A percentile compares a stretch with the other conserved stretches of the same genome.
Evolutionary conservation across 2,329 filamentous ascomycete species (phyloP).

Genomic region (Aureobasidium sp.): DNA sequence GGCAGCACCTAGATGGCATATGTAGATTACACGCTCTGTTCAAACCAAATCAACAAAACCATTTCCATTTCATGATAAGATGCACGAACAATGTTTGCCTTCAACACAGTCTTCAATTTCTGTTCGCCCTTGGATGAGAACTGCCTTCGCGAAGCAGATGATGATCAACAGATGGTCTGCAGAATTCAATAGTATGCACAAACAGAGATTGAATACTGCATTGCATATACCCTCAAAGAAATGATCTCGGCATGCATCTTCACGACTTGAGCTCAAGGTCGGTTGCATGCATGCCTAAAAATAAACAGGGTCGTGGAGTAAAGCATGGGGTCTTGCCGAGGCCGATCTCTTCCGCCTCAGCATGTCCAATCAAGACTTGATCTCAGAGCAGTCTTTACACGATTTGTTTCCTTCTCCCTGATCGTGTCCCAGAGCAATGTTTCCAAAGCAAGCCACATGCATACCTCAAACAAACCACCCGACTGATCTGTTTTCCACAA

Average conservation of each 20-base stretch:
- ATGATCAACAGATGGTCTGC: neutral
- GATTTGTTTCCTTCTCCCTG: neutral
- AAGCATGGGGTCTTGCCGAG: constrained; percentile 7
- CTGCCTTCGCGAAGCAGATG: neutral
- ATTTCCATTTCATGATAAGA: neutral
- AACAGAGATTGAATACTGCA: neutral
- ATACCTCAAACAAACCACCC: neutral
- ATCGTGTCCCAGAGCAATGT: neutral
- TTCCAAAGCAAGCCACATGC: constrained; percentile 14
- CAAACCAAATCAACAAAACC: neutral
- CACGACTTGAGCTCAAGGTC: constrained; percentile 1
- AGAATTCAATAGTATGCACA: neutral
- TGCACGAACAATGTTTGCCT: neutral
- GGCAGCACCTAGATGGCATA: constrained; percentile 57
- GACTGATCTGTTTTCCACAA: neutral
- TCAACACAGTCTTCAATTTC: neutral
- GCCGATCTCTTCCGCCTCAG: neutral
- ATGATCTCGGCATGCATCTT: neutral
- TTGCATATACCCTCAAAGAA: neutral
- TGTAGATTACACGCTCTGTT: constrained; percentile 6
- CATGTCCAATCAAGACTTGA: neutral
- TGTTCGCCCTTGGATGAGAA: too few relatives aligned
- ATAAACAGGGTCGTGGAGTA: constrained; percentile 6
- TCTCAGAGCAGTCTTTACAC: neutral
- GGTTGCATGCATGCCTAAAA: constrained; percentile 1